Base-by-base conservation (phyloP, 2,329 filamentous ascomycete genomes). In the Aureobasidium sp. region DNA sequence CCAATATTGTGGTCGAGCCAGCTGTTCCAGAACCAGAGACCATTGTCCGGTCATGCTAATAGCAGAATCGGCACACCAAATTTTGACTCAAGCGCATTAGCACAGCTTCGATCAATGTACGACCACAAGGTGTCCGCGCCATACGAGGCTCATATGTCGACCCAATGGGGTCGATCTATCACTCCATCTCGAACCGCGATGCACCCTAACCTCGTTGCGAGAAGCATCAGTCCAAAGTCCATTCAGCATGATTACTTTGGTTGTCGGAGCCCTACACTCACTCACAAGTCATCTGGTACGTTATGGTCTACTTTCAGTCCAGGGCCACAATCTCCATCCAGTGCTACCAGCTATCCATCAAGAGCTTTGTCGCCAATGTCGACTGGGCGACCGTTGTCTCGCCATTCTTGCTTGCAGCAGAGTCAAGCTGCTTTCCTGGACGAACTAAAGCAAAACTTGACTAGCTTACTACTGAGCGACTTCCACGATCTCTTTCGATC, bases 1-100 rank as follows among this genome's bases (percentile, higher is more conserved):
- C 91, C 93, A 0, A 90, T 96, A 0, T 78, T 97, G 2, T 97
- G 91, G 91, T 91, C 91, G 0, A 97, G 91, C 69, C 89, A 95
- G 62, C 80, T 99, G 0, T 97, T 90, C 71, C 84, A 87, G 62
- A 25, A 41, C n/a, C 57, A 59, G 29, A 49, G 29, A 30, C 16
- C 34, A 14, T 14, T 27, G 13, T 32, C 57, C 7, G 45, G 30
- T 6, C 36, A 25, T 4, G 5, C 16, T 2, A 29, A 32, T 5
- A 13, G 27, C 5, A 49, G 44, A 39, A 14, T 27, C n/a, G n/a
- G 36, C 5, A 49, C 57, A 29, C 45, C 57, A 13, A 27, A 13
- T 10, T 27, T 16, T 25, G 57, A 50, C 1, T 10, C 4, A 3
- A 13, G 42, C 30, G 45, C 57, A 13, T 34, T 59, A 27, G 32